These are phyloP conservation scores for Pelomyxa schiedti DNA, from an alignment of 78 protist genomes.

Conservation along the genomic window DNA sequence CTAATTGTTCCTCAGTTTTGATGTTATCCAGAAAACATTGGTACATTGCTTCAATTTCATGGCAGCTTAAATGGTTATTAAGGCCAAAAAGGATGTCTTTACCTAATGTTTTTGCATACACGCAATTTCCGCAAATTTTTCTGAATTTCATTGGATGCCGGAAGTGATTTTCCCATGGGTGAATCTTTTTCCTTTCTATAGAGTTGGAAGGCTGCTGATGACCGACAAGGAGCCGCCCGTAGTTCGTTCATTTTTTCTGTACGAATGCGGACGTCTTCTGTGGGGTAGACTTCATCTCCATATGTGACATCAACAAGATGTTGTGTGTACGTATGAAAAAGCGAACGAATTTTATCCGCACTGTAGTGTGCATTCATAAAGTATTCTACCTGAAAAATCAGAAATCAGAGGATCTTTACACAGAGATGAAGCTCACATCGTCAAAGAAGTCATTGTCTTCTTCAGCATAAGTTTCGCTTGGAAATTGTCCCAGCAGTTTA, in stretches of 20 bases:
- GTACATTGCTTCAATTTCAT: no score
- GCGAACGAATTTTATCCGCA: constrained; percentile 19
- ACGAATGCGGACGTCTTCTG: constrained; percentile 14
- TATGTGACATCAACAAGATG: constrained; percentile 41
- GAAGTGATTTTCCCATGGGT: no score
- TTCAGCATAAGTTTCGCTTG: constrained; percentile 16
- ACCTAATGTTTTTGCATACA: no score
- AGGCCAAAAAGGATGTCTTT: no score
- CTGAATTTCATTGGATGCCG: no score
- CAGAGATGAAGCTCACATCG: constrained; percentile 17
- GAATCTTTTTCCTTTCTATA: no score
- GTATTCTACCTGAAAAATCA: neutral
- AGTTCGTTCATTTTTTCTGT: constrained; percentile 28
- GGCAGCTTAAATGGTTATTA: no score
- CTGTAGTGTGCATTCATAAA: constrained; percentile 22
- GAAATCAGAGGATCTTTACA: neutral
- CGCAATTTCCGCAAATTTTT: no score
- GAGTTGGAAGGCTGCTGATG: neutral
- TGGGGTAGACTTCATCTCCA: constrained; percentile 44
- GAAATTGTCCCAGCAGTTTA: constrained; percentile 7
- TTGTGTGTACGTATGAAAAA: constrained; percentile 52
- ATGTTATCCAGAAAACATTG: constrained; percentile 15
- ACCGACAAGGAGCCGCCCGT: constrained; percentile 15
- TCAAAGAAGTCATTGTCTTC: constrained; percentile 40
- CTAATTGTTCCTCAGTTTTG: constrained; percentile 43